Base-by-base conservation (phyloP, 352 stramenopile genomes). In the Phytophthora agathidicida region DNA sequence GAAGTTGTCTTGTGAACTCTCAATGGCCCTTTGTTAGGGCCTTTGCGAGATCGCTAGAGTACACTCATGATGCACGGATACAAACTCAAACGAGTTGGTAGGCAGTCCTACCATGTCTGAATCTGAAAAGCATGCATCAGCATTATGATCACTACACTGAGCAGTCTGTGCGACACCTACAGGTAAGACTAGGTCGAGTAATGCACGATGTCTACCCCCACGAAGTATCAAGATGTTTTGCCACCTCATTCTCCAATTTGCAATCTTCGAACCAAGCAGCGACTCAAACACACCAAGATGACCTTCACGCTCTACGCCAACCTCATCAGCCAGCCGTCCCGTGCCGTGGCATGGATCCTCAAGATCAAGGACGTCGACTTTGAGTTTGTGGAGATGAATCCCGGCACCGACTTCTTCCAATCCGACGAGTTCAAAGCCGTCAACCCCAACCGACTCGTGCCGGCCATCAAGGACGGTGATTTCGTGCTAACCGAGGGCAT, bases 401-500 rank as follows among this genome's bases (percentile, higher is more conserved):
- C 60, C 17, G 48, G 51, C 11, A 52, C 50, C 17, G 20, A 19
- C 14, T 16, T 65, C 10, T 31, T 61, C 59, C 59, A 48, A 24
- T 69, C 64, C 30, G 14, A 43, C 11, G 70, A 71, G 47, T 80
- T 80, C 44, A 36, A 63, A 5, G 44, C 41, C 1, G 19, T 73
- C 19, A 77, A 77, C 44, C 71, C 71, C 4, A 77, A 69, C 39
- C 56, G 64, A 2, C 41, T 68, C 13, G 44, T 80, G 9, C 71
- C 71, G 0, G 67, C 74, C 27, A n/a, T 80, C 14, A 35, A 72
- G 33, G 67, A 80, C 46, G 71, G 41, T 30, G 65, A 77, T 41
- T 81, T 81, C 32, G 16, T 49, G 41, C 48, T 81, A 3, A 73
- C 60, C 41, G 71, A 80, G 43, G 56, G 62, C 45, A 65, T 60